Conservation (phyloP, 805 yeast genomes). For the Citeromyces nyonsensis region DNA sequence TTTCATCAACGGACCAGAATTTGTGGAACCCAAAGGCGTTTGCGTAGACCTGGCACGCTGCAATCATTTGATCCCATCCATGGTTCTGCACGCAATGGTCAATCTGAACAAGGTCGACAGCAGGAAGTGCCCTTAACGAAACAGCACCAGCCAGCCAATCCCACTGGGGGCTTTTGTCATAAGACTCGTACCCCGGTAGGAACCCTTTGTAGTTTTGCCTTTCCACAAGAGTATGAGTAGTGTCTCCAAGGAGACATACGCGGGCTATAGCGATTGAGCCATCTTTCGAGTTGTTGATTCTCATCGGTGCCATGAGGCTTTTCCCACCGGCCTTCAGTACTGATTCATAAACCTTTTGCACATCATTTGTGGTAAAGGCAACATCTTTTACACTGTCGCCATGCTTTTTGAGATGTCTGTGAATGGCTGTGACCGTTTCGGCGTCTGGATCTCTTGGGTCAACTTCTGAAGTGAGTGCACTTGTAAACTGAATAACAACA, state of each 20-base stretch:
- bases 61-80: conserved; percentile 50
- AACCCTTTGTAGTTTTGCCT: conserved; percentile 18
- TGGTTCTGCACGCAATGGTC: conserved; percentile 80
- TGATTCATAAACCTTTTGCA: conserved; percentile 21
- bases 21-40: conserved; percentile 56
- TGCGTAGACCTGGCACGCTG: conserved; percentile 44
- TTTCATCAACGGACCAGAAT: conserved; percentile 79
- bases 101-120: conserved; percentile 24
- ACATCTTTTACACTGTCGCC: conserved; percentile 79
- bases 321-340: conserved; percentile 42
- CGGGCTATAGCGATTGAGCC: conserved; percentile 42
- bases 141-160: conserved; percentile 1
- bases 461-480: conserved; percentile 13
- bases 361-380: conserved; percentile 44
- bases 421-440: conserved; percentile 16
- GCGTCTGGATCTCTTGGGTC: conserved; percentile 1
- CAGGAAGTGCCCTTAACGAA: conserved; percentile 12
- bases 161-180: conserved; percentile 2
- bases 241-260: conserved; percentile 40
- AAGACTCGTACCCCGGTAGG: conserved; percentile 29
- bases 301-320: conserved; percentile 11
- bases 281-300: conserved; percentile 20
- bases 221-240: conserved; percentile 55
- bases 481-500: conserved; percentile 30
- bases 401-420: conserved; percentile 32